A percentile compares a stretch with the other conserved stretches of the same genome.
phyloP scores from a whole-genome alignment of 2,329 filamentous ascomycete genomes.

The Botrytis porri region DNA sequence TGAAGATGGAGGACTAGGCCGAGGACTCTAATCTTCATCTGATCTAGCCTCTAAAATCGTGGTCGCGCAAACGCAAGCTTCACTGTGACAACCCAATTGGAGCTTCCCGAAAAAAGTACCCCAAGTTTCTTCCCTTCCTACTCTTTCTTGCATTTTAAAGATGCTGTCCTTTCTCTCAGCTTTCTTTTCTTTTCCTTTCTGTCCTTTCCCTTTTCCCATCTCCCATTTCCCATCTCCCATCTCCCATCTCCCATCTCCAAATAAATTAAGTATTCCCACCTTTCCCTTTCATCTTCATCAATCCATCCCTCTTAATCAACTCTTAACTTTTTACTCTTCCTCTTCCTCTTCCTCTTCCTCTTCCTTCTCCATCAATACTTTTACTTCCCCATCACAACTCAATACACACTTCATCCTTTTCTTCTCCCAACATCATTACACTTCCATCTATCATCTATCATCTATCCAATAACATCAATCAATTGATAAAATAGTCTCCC shows the following conservation, averaged over 20 bases:
- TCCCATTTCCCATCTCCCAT: neutral
- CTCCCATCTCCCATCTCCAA: constrained; percentile 19
- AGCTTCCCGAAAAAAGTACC: constrained; percentile 23
- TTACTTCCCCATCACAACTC: neutral
- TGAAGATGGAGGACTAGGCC: neutral
- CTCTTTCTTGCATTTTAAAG: neutral
- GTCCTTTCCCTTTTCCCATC: neutral
- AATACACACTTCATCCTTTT: neutral
- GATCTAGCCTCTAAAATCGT: constrained; percentile 14
- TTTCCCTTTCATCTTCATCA: constrained; percentile 13
- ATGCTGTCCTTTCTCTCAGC: constrained; percentile 15
- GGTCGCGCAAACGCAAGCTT: constrained; percentile 17
- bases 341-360: neutral
- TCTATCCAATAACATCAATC: constrained; percentile 19
- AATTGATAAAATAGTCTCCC: constrained; percentile 15
- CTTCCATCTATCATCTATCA: constrained; percentile 6
- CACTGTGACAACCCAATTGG: constrained; percentile 22
- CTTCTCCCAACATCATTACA: constrained; percentile 1
- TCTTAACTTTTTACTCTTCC: constrained; percentile 15
- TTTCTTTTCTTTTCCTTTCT: constrained; percentile 21
- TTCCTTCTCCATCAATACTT: constrained; percentile 9
- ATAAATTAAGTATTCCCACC: constrained; percentile 24
- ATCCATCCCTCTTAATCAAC: neutral
- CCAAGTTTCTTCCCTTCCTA: constrained; percentile 18
- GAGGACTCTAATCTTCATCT: neutral